Base-by-base conservation (phyloP, 225 moss, liverwort and hornwort genomes). In the Rhytidiadelphus loreus region DNA sequence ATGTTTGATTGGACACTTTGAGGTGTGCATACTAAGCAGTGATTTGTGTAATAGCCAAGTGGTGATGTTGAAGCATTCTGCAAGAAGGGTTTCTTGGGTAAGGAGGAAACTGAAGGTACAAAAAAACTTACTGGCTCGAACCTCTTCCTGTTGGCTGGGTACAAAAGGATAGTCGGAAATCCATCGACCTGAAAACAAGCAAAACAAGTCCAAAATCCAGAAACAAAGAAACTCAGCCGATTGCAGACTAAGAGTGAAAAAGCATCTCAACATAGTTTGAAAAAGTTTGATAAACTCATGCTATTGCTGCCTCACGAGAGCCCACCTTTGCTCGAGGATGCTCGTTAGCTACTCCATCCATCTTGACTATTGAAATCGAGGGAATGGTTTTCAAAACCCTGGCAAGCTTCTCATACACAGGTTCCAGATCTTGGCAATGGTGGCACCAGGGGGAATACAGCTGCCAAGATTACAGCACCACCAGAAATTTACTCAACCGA, bases 281-380 rank as follows among this genome's bases (percentile, higher is more conserved):
- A 48, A 35, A 52, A n/a, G 56, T 33, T 79, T 20, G 17, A 81
- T 18, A 37, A 0, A 70, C 37, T 55, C 24, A 46, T 61, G 57
- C 28, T 12, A 50, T 52, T 52, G 21, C 17, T 50, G 20, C 66
- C 25, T n/a, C 7, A 15, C 4, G 41, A 85, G 41, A 77, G 50
- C 63, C 30, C 81, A 97, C 97, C 96, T 94, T 95, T 13, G 98
- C 98, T 50, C 91, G 92, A 60, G 93, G 93, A 86, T 98, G 98
- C 88, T 98, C 96, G 73, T 98, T 96, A 6, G 89, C 85, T 32
- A 91, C 91, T 53, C 94, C 96, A 82, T 97, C 94, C 98, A 98
- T 97, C 88, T 98, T 95, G 24, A 95, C 96, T 65, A 98, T 88
- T 24, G 96, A 96, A 57, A 97, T 87, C 8, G 96, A 95, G 43